Evolutionary conservation across 148 eudicot species (phyloP), one percentile per base, ranked within the genome.

Genomic region (Vaccinium macrocarpon): DNA sequence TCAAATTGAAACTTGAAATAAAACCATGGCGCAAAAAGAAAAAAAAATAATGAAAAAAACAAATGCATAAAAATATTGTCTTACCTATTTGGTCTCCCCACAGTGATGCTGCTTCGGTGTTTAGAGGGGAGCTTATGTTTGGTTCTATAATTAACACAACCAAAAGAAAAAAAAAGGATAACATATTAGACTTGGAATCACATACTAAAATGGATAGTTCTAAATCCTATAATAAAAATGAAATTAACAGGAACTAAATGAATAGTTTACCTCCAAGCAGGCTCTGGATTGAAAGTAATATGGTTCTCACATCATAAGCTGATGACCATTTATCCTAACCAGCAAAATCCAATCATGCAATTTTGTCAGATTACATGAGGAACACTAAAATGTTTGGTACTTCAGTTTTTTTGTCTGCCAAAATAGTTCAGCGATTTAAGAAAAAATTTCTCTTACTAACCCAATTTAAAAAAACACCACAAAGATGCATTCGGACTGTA

Each of bases 301-400:
- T 92, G 12, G 96, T 93, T 78, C 99, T 93, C 70, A 95, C 98
- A 88, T 95, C 98, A 87, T 97, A 97, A 46, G 99, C 99, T 73
- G 99, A 95, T 77, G 99, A 95, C 99, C 99, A 97, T 75, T 95
- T 95, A 74, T 95, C 98, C 98, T 97, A 84, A 84, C 57, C 85
- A 62, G 81, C 32, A 61, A 35, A 82, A 72, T 27, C 66, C 25
- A 18, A 56, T 25, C 48, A 15, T 7, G 13, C 48, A 8, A 80
- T 10, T 57, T 21, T 3, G n/a, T 51, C 19, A 23, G 23, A 23
- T 1, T 11, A 23, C 38, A 9, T 14, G 25, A 56, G 25, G 12
- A 64, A 9, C 9, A 62, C 29, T 62, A 11, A 62, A 8, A n/a
- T 62, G 68, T 32, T 32, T 32, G 68, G 68, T 62, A 8, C 68